Percentiles rank a stretch among this genome's conserved stretches.
Conservation (phyloP, 257 asterid genomes). For the Ocimum tenuiflorum region DNA sequence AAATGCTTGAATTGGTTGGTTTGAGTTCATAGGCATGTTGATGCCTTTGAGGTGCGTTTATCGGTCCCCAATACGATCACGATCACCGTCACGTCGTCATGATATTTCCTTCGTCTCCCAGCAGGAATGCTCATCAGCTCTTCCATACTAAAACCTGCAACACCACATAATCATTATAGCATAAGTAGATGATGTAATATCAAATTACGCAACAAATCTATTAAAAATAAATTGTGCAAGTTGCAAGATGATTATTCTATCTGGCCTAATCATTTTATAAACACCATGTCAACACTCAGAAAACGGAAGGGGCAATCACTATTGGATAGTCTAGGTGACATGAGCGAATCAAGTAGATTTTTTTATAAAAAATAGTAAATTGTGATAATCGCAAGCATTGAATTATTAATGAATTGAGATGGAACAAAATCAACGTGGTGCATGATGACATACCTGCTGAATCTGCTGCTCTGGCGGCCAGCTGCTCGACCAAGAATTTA, state of each 20-base stretch:
- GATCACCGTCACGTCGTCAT: conserved; percentile 84
- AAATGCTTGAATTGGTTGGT: background rate
- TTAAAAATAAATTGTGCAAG: too few relatives aligned
- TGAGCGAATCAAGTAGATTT: conserved; percentile 18
- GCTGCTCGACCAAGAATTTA: conserved; percentile 77
- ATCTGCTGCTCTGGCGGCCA: conserved; percentile 82
- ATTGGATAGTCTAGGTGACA: conserved; percentile 8
- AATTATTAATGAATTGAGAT: too few relatives aligned
- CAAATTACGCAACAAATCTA: too few relatives aligned
- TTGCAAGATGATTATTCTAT: too few relatives aligned
- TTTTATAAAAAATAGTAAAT: background rate
- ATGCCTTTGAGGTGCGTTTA: conserved; percentile 86
- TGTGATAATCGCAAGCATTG: background rate
- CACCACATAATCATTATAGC: background rate
- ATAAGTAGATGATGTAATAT: background rate
- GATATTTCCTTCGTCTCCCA: conserved; percentile 85
- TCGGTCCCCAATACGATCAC: conserved; percentile 71
- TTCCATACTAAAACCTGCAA: conserved; percentile 74
- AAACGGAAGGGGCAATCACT: too few relatives aligned
- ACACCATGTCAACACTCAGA: too few relatives aligned
- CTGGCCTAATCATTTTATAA: too few relatives aligned
- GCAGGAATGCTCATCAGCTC: conserved; percentile 90
- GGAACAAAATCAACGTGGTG: too few relatives aligned
- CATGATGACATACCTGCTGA: conserved; percentile 60
- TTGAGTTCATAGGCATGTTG: conserved; percentile 55